Evolutionary conservation across 306 rosid genomes (phyloP).

Genomic region (Aeschynomene evenia): DNA sequence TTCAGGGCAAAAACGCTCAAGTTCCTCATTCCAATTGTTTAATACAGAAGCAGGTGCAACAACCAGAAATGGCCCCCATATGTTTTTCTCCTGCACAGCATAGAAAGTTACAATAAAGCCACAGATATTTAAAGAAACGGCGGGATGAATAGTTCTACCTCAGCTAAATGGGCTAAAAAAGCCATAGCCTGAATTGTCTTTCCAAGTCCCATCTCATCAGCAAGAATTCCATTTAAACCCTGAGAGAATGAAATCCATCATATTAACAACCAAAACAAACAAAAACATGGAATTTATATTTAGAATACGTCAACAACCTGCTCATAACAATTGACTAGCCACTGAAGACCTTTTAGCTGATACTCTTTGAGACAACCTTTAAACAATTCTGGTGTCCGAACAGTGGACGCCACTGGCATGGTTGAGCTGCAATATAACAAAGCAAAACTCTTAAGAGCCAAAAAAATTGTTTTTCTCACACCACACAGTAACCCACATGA

Average conservation of each 20-base stretch:
- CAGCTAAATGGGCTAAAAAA: slow-evolving; percentile 96
- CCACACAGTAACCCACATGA: slow-evolving; percentile 18
- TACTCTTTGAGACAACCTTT: slow-evolving; percentile 85
- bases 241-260: slow-evolving; percentile 35
- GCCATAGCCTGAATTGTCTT: slow-evolving; percentile 99
- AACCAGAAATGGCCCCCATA: slow-evolving; percentile 98
- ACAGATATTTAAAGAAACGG: slow-evolving; percentile 14
- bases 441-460: slow-evolving; percentile 32
- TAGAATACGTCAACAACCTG: slow-evolving; percentile 59
- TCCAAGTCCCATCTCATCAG: slow-evolving; percentile 99
- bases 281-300: not conserved
- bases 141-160: slow-evolving; percentile 57
- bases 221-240: slow-evolving; percentile 99
- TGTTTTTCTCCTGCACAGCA: slow-evolving; percentile 82
- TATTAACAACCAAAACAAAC: slow-evolving; percentile 33
- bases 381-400: slow-evolving; percentile 85
- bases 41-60: slow-evolving; percentile 99
- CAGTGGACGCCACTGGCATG: slow-evolving; percentile 97
- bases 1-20: slow-evolving; percentile 94
- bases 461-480: slow-evolving; percentile 19
- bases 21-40: slow-evolving; percentile 99
- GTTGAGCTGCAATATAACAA: slow-evolving; percentile 71
- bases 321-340: slow-evolving; percentile 99
- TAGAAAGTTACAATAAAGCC: slow-evolving; percentile 36
- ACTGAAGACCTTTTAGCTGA: slow-evolving; percentile 96